Evolutionary conservation across 495 filamentous ascomycete genomes (phyloP).

Genomic region (Pseudoneurospora amorphoporcata): DNA sequence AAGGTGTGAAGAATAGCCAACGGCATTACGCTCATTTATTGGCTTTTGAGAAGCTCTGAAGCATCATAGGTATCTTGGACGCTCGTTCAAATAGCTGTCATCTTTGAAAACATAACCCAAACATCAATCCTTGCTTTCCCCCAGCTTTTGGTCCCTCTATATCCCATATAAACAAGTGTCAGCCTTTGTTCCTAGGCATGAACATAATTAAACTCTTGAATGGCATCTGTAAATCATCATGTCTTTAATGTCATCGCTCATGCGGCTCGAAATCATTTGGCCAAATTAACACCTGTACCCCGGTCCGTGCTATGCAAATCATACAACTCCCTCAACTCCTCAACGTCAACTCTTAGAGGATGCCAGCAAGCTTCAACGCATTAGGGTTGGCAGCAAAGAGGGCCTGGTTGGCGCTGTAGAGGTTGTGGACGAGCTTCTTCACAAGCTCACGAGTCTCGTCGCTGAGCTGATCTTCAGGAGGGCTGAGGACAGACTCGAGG

Average conservation of each 20-base stretch:
- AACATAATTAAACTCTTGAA: not conserved
- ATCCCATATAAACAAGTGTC: not conserved
- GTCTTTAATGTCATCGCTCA: not conserved
- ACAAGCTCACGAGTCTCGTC: slow-evolving; percentile 55
- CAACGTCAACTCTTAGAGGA: slow-evolving; percentile 6
- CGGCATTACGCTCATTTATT: not conserved
- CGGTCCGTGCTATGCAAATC: slow-evolving; percentile 13
- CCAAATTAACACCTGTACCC: not conserved
- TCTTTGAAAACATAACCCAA: not conserved
- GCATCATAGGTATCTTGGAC: not conserved
- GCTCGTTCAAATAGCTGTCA: not conserved
- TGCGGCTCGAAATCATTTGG: not conserved
- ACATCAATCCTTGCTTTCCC: not conserved
- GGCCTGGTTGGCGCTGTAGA: slow-evolving; percentile 20
- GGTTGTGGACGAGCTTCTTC: slow-evolving; percentile 13
- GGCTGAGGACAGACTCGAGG: slow-evolving; percentile 68
- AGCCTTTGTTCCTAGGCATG: not conserved
- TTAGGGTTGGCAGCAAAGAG: slow-evolving; percentile 22
- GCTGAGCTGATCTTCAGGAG: slow-evolving; percentile 75
- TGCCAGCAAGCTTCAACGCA: slow-evolving; percentile 22
- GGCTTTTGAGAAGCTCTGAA: not conserved
- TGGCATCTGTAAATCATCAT: not conserved
- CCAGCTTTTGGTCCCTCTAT: not conserved
- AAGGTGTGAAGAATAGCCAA: not conserved
- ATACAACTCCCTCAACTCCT: not conserved